Conservation (phyloP, 306 rosid genomes). For the Gastrolobium villosum region DNA sequence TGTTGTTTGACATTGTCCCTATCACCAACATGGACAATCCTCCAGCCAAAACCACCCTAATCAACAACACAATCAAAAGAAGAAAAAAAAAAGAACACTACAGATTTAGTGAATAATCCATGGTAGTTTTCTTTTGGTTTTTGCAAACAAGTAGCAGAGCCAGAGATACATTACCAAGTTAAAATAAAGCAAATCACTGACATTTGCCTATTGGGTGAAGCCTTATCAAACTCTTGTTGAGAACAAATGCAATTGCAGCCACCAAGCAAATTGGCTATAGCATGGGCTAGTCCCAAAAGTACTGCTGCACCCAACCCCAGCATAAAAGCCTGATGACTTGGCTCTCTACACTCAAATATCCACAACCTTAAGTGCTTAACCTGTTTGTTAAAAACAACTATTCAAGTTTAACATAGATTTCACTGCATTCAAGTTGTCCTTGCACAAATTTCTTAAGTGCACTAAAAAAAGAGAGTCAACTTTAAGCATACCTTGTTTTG, state of each 20-base stretch:
- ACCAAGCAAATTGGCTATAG: slow-evolving; percentile 77
- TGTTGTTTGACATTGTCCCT: slow-evolving; percentile 86
- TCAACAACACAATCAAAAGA: slow-evolving; percentile 36
- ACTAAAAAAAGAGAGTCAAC: slow-evolving; percentile 4
- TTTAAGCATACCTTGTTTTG: slow-evolving; percentile 78
- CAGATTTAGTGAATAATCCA: neutral
- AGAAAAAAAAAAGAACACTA: neutral
- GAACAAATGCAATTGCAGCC: slow-evolving; percentile 91
- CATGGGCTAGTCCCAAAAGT: slow-evolving; percentile 75
- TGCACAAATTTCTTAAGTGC: neutral
- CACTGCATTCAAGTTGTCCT: slow-evolving; percentile 7
- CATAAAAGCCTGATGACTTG: slow-evolving; percentile 86
- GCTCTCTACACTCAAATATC: slow-evolving; percentile 96
- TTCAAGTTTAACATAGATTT: slow-evolving; percentile 6
- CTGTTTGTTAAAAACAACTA: slow-evolving; percentile 53
- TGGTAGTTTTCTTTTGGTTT: neutral
- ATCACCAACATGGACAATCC: slow-evolving; percentile 92
- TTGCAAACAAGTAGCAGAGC: neutral
- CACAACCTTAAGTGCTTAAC: slow-evolving; percentile 84
- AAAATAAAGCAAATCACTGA: slow-evolving; percentile 78
- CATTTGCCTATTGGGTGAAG: slow-evolving; percentile 75
- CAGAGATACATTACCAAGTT: slow-evolving; percentile 67
- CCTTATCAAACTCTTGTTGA: slow-evolving; percentile 81
- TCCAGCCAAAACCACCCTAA: slow-evolving; percentile 75
- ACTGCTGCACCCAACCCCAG: slow-evolving; percentile 80